phyloP scores from a whole-genome alignment of 805 yeast genomes.

The Starmerella bombicola region DNA sequence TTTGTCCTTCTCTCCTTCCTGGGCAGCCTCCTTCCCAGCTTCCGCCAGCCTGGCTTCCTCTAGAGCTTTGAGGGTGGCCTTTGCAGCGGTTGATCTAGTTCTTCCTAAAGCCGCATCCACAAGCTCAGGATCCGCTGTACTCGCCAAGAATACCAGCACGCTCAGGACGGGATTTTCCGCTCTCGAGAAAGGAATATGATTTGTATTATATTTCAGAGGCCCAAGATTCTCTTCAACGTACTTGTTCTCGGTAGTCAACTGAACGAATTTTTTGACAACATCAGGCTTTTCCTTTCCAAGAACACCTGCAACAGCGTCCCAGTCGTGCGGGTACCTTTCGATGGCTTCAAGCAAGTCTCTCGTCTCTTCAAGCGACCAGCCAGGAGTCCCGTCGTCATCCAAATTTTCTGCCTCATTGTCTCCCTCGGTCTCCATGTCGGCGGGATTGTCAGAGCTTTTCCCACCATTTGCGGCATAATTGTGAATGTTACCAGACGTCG shows the following conservation, averaged over 20 bases:
- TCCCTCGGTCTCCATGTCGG: background rate
- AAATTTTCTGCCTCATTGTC: background rate
- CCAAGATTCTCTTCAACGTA: conserved; percentile 50
- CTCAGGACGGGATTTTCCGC: conserved; percentile 89
- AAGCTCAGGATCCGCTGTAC: conserved; percentile 72
- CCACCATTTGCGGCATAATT: background rate
- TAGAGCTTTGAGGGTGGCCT: background rate
- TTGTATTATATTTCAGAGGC: conserved; percentile 64
- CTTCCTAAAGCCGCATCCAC: conserved; percentile 63
- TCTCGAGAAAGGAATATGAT: conserved; percentile 66
- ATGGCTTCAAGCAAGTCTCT: conserved; percentile 50
- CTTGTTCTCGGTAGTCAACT: conserved; percentile 62
- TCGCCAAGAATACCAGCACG: conserved; percentile 77
- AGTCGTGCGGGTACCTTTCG: conserved; percentile 52
- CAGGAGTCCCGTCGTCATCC: conserved; percentile 24
- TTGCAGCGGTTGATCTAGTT: conserved; percentile 4
- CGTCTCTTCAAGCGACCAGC: conserved; percentile 59
- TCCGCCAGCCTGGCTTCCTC: background rate
- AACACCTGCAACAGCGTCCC: conserved; percentile 61
- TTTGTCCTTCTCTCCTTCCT: background rate
- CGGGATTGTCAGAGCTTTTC: background rate
- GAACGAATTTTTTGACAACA: conserved; percentile 67
- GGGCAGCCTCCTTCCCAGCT: background rate
- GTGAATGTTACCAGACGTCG: background rate
- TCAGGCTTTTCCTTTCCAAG: conserved; percentile 56